Evolutionary conservation across 306 rosid genomes (phyloP), one percentile per base, ranked within the genome.

Genomic region (Cercis canadensis): DNA sequence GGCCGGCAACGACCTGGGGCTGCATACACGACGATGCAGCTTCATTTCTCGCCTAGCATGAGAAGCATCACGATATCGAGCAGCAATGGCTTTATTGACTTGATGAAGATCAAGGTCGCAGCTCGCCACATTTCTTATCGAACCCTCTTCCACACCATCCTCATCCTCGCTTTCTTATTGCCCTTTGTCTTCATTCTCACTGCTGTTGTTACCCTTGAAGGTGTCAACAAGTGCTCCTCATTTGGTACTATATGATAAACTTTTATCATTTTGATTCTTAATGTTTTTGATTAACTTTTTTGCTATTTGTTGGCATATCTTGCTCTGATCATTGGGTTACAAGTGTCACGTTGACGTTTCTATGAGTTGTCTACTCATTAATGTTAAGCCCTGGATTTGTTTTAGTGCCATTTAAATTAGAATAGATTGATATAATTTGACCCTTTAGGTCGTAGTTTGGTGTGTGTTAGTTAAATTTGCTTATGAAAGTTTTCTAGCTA

Each of bases 21-120:
- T 90, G 97, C 99, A 67, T 78, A 84, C 74, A 91, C 85, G 90
- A 95, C 94, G 99, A 95, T 95, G 99, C 97, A 95, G 99, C 99
- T 95, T 91, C 99, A 90, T 89, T 87, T 95, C 86, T 95, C 99
- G 86, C 97, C 97, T 85, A 95, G 99, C 72, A 95, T 95, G 99
- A 95, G 96, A 95, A 95, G 99, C 86, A 87, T 95, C 86, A 95
- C 99, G 72, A 95, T 95, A 86, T 95, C 99, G 86, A 87, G 96
- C 87, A 91, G 81, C 89, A 91, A 95, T 95, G 99, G 99, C 78
- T 95, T 91, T 88, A 85, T 89, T 85, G 96, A 87, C 86, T 95
- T 90, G 81, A 95, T 95, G 99, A 95, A 95, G 99, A 91, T 95
- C 99, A 95, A 89, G 88, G 93, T 92, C 88, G 99, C 91, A 88